Evolutionary conservation across 1,284 basidiomycete genomes (phyloP), one percentile per base, ranked within the genome.

Genomic region (Malassezia cuniculi): DNA sequence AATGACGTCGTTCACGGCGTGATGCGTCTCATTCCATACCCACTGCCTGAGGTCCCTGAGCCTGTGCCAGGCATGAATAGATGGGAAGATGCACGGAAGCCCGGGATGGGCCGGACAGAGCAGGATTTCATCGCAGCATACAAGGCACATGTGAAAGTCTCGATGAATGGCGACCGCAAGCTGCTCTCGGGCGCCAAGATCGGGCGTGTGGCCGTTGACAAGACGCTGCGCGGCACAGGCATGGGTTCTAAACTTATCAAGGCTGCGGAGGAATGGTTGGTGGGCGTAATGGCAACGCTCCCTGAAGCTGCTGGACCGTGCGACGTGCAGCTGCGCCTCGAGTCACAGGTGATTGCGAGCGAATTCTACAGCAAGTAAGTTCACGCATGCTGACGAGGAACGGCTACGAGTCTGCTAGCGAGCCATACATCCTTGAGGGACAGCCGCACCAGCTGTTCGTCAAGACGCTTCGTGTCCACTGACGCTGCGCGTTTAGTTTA

Each of bases 121-220:
- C 26, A 22, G 15, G 12, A 25, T 6, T 19, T 45, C 3, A 20
- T 20, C 2, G 27, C 17, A 6, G 6, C 12, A 2, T 27, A 39
- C 15, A 14, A 24, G 8, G 18, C 8, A 14, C 6, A 10, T 6
- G 32, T 37, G 28, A 11, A 30, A 12, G n/a, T 22, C 8, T 12
- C 27, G 5, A 7, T 11, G 17, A 17, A 24, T 8, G 41, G 29
- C n/a, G 9, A 20, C 14, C 10, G 4, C 8, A n/a, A 20, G 11
- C 16, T 34, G 27, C 27, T 39, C 12, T 45, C 42, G 11, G 42
- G 42, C n/a, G 42, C 12, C 32, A 39, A 39, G 36, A 6, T 45
- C 2, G 42, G 42, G 6, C 42, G 42, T 12, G 21, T 45, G 17
- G 42, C 37, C 8, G n/a, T 45, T 2, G 10, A 19, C n/a, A 17